phyloP scores from a whole-genome alignment of 1,284 basidiomycete genomes.

The Trichosporon ovoides region DNA sequence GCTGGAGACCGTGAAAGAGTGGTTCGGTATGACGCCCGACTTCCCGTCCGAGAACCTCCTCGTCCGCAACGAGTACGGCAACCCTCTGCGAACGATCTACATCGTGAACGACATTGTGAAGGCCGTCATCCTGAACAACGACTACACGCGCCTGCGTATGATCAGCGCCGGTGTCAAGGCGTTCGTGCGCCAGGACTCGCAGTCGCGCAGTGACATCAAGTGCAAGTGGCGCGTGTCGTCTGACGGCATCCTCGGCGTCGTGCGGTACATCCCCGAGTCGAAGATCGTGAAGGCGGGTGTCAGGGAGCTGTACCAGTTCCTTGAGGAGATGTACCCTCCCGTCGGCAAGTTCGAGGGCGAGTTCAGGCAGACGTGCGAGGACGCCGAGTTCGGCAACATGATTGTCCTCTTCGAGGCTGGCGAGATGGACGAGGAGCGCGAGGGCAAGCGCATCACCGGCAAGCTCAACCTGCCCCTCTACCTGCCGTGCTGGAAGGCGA shows the following conservation, averaged over 20 bases:
- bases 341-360: constrained; percentile 59
- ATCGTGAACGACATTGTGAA: constrained; percentile 81
- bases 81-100: constrained; percentile 75
- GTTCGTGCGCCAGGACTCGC: constrained; percentile 56
- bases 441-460: constrained; percentile 44
- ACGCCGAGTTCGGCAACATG: constrained; percentile 58
- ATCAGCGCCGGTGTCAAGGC: constrained; percentile 85
- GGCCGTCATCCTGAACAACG: constrained; percentile 71
- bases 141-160: constrained; percentile 77
- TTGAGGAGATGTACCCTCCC: constrained; percentile 73
- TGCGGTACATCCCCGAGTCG: constrained; percentile 67
- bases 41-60: constrained; percentile 61
- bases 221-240: constrained; percentile 65
- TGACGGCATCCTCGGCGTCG: constrained; percentile 76
- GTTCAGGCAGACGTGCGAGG: constrained; percentile 48
- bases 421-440: constrained; percentile 35
- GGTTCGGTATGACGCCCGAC: constrained; percentile 64
- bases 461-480: constrained; percentile 68
- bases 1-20: constrained; percentile 60
- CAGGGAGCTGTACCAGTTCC: constrained; percentile 60
- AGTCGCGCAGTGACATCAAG: constrained; percentile 46
- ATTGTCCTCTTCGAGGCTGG: constrained; percentile 63
- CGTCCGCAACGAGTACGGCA: constrained; percentile 83
- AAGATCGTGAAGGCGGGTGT: constrained; percentile 62
- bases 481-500: constrained; percentile 87